Evolutionary conservation across 2,329 filamentous ascomycete genomes (phyloP).

Genomic region (Colletotrichum theobromicola): DNA sequence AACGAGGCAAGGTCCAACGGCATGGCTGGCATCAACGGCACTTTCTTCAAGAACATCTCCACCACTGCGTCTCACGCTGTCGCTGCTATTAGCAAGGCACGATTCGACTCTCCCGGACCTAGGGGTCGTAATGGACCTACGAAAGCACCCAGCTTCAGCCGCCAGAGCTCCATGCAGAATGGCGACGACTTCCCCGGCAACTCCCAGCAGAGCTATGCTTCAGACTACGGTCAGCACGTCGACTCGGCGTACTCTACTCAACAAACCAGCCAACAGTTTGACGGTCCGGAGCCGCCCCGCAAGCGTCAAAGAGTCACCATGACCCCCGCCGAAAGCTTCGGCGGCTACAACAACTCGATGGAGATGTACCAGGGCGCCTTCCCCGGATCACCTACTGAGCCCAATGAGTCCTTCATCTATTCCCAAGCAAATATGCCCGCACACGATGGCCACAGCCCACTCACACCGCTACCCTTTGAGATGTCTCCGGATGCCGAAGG

Average conservation of each 20-base stretch:
- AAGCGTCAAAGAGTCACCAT: slow-evolving; percentile 72
- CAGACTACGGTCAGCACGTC: slow-evolving; percentile 76
- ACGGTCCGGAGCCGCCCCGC: slow-evolving; percentile 75
- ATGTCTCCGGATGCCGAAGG: slow-evolving; percentile 71
- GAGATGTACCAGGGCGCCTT: slow-evolving; percentile 54
- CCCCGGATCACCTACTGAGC: slow-evolving; percentile 78
- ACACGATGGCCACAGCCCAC: slow-evolving; percentile 58
- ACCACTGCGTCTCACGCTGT: slow-evolving; percentile 91
- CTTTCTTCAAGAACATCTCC: slow-evolving; percentile 97
- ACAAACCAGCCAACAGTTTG: slow-evolving; percentile 33
- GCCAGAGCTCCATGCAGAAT: slow-evolving; percentile 75
- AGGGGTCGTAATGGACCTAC: slow-evolving; percentile 68
- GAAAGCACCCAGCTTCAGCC: slow-evolving; percentile 72
- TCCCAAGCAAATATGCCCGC: slow-evolving; percentile 45
- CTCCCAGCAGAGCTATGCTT: slow-evolving; percentile 84
- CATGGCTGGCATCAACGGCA: slow-evolving; percentile 65
- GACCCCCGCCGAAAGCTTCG: slow-evolving; percentile 63
- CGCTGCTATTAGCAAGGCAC: slow-evolving; percentile 94
- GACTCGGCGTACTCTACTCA: slow-evolving; percentile 75
- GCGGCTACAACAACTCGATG: slow-evolving; percentile 54
- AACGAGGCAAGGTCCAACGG: slow-evolving; percentile 72
- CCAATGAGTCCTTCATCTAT: slow-evolving; percentile 80
- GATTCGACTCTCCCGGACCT: slow-evolving; percentile 86
- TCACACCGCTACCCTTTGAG: slow-evolving; percentile 69
- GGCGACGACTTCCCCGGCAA: slow-evolving; percentile 71